Evolutionary conservation across 2,329 filamentous ascomycete species (phyloP), one percentile per base, ranked within the genome.

Genomic region (Penicillium palitans): DNA sequence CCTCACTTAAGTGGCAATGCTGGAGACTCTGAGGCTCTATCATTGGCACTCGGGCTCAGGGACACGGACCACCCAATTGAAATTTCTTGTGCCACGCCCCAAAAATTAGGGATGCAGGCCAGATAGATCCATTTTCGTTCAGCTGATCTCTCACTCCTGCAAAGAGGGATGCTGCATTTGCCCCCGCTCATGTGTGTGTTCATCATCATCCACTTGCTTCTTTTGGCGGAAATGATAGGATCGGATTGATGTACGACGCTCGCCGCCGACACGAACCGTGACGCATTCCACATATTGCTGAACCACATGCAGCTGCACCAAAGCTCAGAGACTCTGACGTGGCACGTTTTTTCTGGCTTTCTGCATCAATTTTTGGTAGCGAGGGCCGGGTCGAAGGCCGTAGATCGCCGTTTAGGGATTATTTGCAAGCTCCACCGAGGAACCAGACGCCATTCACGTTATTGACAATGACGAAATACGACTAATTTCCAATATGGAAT

Each of bases 111-210:
- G 61, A 57, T 59, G 57, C 56, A 60, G 52, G 55, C 63, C 40
- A 60, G 55, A 60, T 56, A 61, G 58, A 68, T 66, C 65, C 67
- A 65, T 70, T 69, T 64, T 64, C 62, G 63, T 76, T 76, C 74
- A 76, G 74, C 73, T 76, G 74, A 76, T 74, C 73, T 72, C 61
- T 69, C 65, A 70, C 64, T 62, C 67, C 72, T 76, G 74, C 74
- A 76, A 70, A 74, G 64, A 66, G 67, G 70, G 68, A 71, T 74
- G 67, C 70, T 68, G 71, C 74, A 75, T 74, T 60, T 64, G 66
- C 55, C 70, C 68, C 69, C 69, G 66, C 70, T 70, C 67, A 70
- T 68, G 68, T 75, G 71, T 73, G 73, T 70, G 70, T 70, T 69
- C 64, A 65, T 62, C 60, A 57, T 68, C 65, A 61, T 61, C 64